phyloP scores from a whole-genome alignment of 805 yeast genomes.

The Schizosaccharomyces octosporus region DNA sequence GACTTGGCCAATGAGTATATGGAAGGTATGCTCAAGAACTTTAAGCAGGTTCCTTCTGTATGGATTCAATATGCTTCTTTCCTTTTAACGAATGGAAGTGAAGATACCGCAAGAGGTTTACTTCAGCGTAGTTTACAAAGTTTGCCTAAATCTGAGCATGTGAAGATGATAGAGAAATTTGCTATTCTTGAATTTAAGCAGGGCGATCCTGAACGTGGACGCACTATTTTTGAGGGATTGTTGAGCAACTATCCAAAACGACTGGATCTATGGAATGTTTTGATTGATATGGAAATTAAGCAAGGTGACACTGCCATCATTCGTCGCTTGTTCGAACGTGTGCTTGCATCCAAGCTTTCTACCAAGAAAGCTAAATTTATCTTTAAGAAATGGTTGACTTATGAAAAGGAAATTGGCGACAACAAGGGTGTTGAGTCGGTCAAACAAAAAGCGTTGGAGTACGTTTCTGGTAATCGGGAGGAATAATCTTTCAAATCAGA shows the following conservation, averaged over 20 bases:
- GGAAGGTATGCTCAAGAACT: slow-evolving; percentile 48
- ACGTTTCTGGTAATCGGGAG: slow-evolving; percentile 17
- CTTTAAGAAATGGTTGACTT: slow-evolving; percentile 74
- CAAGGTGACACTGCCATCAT: slow-evolving; percentile 35
- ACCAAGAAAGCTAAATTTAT: slow-evolving; percentile 84
- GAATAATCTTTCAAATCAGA: not conserved
- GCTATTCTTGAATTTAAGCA: slow-evolving; percentile 58
- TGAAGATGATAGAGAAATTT: slow-evolving; percentile 64
- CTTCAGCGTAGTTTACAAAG: slow-evolving; percentile 49
- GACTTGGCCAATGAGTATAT: slow-evolving; percentile 47
- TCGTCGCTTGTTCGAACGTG: slow-evolving; percentile 65
- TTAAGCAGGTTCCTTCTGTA: slow-evolving; percentile 40
- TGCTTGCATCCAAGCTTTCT: slow-evolving; percentile 36
- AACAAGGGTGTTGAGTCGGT: slow-evolving; percentile 55
- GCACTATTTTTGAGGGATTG: slow-evolving; percentile 82
- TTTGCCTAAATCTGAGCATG: slow-evolving; percentile 41
- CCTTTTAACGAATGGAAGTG: slow-evolving; percentile 24
- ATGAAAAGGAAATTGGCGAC: slow-evolving; percentile 47
- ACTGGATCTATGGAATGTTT: slow-evolving; percentile 84
- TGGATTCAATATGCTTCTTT: slow-evolving; percentile 72
- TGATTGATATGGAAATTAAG: slow-evolving; percentile 79
- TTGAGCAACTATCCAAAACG: slow-evolving; percentile 75
- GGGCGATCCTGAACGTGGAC: slow-evolving; percentile 84
- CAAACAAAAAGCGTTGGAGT: slow-evolving; percentile 74
- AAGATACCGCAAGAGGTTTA: slow-evolving; percentile 42